These are phyloP conservation scores for Pseudotsuga menziesii DNA, from an alignment of 75 land plant species.

Conservation along the genomic window DNA sequence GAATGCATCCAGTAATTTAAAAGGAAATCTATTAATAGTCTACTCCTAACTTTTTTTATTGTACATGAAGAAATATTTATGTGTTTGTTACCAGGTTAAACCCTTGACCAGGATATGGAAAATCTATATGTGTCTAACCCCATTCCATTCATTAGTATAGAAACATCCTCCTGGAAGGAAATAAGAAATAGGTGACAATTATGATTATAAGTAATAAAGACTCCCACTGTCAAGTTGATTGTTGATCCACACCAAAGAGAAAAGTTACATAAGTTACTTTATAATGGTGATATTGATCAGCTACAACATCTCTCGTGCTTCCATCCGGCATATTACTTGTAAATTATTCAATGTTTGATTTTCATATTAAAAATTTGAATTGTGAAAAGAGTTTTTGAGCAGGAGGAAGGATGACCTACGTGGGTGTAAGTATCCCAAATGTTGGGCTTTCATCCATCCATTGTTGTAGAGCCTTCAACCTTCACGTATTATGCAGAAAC, in stretches of 20 bases:
- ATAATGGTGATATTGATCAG: constrained; percentile 27
- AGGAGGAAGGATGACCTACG: neutral
- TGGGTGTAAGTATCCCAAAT: constrained; percentile 11
- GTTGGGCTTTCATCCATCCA: neutral
- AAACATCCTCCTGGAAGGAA: constrained; percentile 23
- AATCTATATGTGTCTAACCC: constrained; percentile 40
- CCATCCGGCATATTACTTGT: constrained; percentile 14
- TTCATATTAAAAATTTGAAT: too few relatives aligned
- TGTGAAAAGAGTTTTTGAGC: too few relatives aligned
- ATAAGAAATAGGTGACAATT: too few relatives aligned
- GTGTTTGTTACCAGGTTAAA: constrained; percentile 16
- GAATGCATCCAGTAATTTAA: too few relatives aligned
- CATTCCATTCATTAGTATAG: constrained; percentile 29
- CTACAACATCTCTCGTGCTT: constrained; percentile 12
- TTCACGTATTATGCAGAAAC: neutral
- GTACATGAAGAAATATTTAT: too few relatives aligned
- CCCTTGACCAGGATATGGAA: constrained; percentile 37
- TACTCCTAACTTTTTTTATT: too few relatives aligned
- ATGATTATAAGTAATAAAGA: too few relatives aligned
- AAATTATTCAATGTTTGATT: too few relatives aligned
- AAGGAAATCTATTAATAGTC: too few relatives aligned
- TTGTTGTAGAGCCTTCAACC: constrained; percentile 2
- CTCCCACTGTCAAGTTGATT: too few relatives aligned
- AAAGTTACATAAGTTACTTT: constrained; percentile 6
- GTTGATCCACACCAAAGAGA: neutral